Percentiles rank a stretch among this genome's conserved stretches.
Evolutionary conservation across 768 basidiomycete genomes (phyloP).

Genomic region (Leccinum fibrillosum): DNA sequence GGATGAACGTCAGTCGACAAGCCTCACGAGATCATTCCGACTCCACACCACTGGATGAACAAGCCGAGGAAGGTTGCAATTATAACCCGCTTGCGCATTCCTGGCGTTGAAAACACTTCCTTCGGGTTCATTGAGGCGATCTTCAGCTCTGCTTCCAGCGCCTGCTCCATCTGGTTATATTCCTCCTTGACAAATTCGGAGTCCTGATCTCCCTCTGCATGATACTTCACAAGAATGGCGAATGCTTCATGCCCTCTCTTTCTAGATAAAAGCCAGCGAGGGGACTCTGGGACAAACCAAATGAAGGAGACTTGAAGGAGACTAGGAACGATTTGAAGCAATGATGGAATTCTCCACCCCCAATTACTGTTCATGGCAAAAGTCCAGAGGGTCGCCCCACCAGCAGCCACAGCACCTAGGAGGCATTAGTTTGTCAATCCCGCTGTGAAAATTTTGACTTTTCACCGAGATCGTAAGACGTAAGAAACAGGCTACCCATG

Average conservation of each 20-base stretch:
- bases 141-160: neutral
- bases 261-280: conserved; percentile 59
- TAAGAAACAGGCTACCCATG: neutral
- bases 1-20: neutral
- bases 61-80: conserved; percentile 4
- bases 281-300: conserved; percentile 59
- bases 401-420: conserved; percentile 31
- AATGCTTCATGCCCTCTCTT: conserved; percentile 49
- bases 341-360: conserved; percentile 62
- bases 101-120: neutral
- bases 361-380: conserved; percentile 55
- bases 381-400: conserved; percentile 57
- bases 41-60: neutral
- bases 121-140: neutral
- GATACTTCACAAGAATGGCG: conserved; percentile 50
- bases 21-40: conserved; percentile 5
- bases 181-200: neutral
- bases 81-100: conserved; percentile 11
- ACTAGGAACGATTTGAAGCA: conserved; percentile 54
- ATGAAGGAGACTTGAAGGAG: conserved; percentile 53
- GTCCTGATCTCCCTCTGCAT: conserved; percentile 42
- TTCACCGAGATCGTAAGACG: conserved; percentile 2
- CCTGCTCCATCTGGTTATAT: neutral
- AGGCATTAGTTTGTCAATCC: neutral
- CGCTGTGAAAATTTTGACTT: neutral